Evolutionary conservation across 1,139 yeast genomes (phyloP).

Genomic region (Debaryomycetaceae sp.): DNA sequence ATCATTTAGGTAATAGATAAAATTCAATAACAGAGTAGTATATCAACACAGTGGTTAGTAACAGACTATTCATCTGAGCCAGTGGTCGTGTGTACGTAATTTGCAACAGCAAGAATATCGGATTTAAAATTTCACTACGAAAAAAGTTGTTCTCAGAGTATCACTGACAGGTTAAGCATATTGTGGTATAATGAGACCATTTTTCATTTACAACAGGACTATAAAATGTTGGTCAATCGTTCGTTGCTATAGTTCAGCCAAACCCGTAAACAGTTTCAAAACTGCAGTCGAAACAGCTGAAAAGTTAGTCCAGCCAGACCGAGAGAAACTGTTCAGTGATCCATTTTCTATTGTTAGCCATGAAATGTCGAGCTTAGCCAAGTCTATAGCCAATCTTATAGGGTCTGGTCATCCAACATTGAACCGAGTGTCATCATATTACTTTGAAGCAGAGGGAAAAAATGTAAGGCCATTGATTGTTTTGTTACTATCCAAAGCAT

Average conservation of each 20-base stretch:
- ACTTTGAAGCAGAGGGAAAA: slow-evolving; percentile 94
- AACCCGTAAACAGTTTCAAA: slow-evolving; percentile 22
- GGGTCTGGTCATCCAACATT: slow-evolving; percentile 94
- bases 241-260: neutral
- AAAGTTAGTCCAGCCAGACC: slow-evolving; percentile 70
- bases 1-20: neutral
- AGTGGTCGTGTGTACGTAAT: neutral
- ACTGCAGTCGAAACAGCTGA: slow-evolving; percentile 79
- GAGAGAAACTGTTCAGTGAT: slow-evolving; percentile 53
- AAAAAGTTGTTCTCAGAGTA: neutral
- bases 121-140: neutral
- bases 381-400: slow-evolving; percentile 77
- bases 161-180: neutral
- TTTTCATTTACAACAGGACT: neutral
- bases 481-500: slow-evolving; percentile 74
- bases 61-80: too few species aligned
- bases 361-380: slow-evolving; percentile 89
- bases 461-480: slow-evolving; percentile 92
- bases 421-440: slow-evolving; percentile 86
- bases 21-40: neutral
- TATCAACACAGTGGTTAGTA: too few species aligned
- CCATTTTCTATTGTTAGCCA: slow-evolving; percentile 92
- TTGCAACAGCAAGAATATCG: neutral
- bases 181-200: neutral
- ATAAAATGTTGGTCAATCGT: neutral